phyloP scores from a whole-genome alignment of 768 basidiomycete species.

The Tylopilus sp. region DNA sequence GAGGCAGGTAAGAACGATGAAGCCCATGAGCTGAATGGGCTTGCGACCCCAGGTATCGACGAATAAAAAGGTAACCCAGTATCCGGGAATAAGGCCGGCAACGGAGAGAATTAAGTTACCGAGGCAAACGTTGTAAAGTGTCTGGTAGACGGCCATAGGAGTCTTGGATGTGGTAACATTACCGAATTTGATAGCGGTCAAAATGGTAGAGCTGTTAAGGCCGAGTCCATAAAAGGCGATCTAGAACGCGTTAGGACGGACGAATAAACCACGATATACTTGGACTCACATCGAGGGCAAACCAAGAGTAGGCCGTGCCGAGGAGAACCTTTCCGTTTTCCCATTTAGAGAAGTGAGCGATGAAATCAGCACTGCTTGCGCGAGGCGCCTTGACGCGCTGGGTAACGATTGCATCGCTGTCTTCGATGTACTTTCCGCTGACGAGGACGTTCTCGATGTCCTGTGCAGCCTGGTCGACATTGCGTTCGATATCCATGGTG shows the following conservation, averaged over 20 bases:
- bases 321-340: conserved; percentile 76
- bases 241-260: conserved; percentile 31
- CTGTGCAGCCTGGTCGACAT: conserved; percentile 66
- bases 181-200: conserved; percentile 68
- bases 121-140: conserved; percentile 59
- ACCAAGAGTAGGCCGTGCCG: conserved; percentile 83
- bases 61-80: conserved; percentile 52
- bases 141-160: conserved; percentile 45
- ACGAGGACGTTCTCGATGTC: conserved; percentile 72
- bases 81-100: conserved; percentile 82
- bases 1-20: conserved; percentile 58
- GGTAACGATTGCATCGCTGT: conserved; percentile 46
- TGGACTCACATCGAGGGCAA: conserved; percentile 70
- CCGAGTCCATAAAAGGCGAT: conserved; percentile 89
- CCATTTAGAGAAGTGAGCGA: conserved; percentile 64
- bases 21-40: conserved; percentile 79
- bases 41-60: conserved; percentile 82
- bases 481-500: conserved; percentile 89
- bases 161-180: conserved; percentile 30
- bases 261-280: not conserved
- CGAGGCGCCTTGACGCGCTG: conserved; percentile 67
- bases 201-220: conserved; percentile 76
- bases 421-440: conserved; percentile 42
- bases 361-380: conserved; percentile 68
- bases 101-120: conserved; percentile 76